Base-by-base conservation (phyloP, 1,139 yeast genomes). In the Pichia sp. region DNA sequence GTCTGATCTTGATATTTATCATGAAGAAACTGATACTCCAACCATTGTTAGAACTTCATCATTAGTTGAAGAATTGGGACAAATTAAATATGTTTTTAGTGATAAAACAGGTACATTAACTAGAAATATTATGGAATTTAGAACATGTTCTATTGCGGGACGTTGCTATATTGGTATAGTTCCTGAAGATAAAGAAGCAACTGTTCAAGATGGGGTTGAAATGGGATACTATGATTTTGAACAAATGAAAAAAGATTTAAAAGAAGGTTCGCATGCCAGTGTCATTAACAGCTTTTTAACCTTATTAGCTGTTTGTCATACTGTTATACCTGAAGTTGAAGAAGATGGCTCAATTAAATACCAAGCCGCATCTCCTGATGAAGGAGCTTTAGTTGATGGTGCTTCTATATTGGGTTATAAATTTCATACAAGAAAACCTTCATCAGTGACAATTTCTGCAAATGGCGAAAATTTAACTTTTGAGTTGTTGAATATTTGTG, bases 341-440 rank as follows among this genome's bases (percentile, higher is more conserved):
- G 82, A 75, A 2, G 76, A 78, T 47, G 86, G 86, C 0, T 61
- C 72, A 1, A 83, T 92, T 56, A 90, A 87, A 64, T 94, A 94
- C 63, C 98, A 94, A 68, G 98, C 99, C 0, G 97, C 98, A 0
- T 90, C 97, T 2, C 98, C 98, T 1, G 99, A 94, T 69, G 98
- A 94, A 71, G 98, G 98, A 49, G 99, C 99, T 0, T 73, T 94
- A 54, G 99, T 94, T 3, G 90, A 92, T 59, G 98, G 98, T 51
- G 98, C 97, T 26, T 94, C 97, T 0, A 75, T 73, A 59, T 72
- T 92, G 48, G 97, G 97, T 0, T 92, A 85, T 64, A 83, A 77
- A 56, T 94, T 94, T 64, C 76, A 78, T 10, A 80, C 89, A 43
- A 86, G 98, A 69, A 81, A 82, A 49, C 99, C 99, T 7, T 83